phyloP scores from a whole-genome alignment of 495 filamentous ascomycete genomes.

The Penicillium salamii region DNA sequence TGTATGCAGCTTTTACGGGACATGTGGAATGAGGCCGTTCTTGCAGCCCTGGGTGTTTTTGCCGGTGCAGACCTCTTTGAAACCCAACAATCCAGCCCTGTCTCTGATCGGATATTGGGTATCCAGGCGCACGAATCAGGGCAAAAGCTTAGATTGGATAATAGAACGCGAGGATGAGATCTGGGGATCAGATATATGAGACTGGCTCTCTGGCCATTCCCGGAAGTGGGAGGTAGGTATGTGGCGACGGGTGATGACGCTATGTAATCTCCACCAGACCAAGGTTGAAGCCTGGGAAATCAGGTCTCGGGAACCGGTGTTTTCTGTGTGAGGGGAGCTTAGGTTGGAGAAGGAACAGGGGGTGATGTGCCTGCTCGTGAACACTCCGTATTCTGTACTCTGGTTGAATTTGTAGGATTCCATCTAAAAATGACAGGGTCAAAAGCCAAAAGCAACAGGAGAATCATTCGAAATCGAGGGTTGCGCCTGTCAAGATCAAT shows the following conservation, averaged over 20 bases:
- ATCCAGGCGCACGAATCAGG: background rate
- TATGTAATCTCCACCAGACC: constrained; percentile 9
- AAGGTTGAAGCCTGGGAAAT: background rate
- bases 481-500: no score
- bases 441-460: no score
- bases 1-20: background rate
- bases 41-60: constrained; percentile 8
- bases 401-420: background rate
- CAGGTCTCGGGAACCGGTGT: background rate
- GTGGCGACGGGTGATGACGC: constrained; percentile 16
- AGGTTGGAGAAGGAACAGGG: background rate
- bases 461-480: no score
- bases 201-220: background rate
- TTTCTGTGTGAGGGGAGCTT: background rate
- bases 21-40: no score
- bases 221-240: constrained; percentile 1
- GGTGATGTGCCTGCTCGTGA: no score
- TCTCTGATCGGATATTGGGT: background rate
- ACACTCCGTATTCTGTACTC: background rate
- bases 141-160: background rate
- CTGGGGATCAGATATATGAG: background rate
- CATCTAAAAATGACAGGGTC: no score
- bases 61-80: constrained; percentile 2
- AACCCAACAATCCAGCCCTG: background rate
- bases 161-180: background rate